phyloP scores from a whole-genome alignment of 1,139 yeast genomes.

The Geotrichum aggregatum region DNA sequence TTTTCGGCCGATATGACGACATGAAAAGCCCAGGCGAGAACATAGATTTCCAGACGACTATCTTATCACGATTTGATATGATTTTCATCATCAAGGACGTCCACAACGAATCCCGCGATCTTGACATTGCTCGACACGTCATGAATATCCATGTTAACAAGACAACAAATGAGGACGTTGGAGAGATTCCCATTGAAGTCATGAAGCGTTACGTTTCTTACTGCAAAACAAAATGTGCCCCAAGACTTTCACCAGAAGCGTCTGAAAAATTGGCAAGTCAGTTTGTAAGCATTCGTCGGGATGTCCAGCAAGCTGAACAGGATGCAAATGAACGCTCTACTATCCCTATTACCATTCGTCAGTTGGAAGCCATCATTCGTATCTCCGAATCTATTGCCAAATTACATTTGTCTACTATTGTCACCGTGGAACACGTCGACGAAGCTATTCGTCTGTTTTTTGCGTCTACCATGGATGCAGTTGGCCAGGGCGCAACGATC shows the following conservation, averaged over 20 bases:
- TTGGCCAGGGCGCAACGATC: constrained; percentile 68
- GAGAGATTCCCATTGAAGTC: constrained; percentile 83
- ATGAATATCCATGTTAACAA: constrained; percentile 90
- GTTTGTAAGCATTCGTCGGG: constrained; percentile 84
- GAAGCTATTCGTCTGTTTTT: constrained; percentile 92
- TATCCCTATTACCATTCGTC: constrained; percentile 96
- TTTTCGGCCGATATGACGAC: constrained; percentile 94
- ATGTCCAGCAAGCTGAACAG: constrained; percentile 74
- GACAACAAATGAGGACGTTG: constrained; percentile 57
- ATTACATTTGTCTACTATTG: constrained; percentile 74
- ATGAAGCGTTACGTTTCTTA: constrained; percentile 92
- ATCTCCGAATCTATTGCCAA: constrained; percentile 94
- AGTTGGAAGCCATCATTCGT: constrained; percentile 94
- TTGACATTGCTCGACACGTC: constrained; percentile 89
- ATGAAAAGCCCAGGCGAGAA: constrained; percentile 96
- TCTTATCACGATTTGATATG: constrained; percentile 96
- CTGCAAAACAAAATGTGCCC: constrained; percentile 87
- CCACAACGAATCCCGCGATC: constrained; percentile 80
- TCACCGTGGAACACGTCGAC: constrained; percentile 84
- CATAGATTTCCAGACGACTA: constrained; percentile 94
- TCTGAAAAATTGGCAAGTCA: constrained; percentile 89
- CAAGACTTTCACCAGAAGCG: constrained; percentile 84
- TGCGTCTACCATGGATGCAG: constrained; percentile 98
- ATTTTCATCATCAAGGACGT: constrained; percentile 95
- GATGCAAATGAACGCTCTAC: constrained; percentile 86